Evolutionary conservation across 2,329 filamentous ascomycete genomes (phyloP), one percentile per base, ranked within the genome.

Genomic region (Grosmannia clavigera): DNA sequence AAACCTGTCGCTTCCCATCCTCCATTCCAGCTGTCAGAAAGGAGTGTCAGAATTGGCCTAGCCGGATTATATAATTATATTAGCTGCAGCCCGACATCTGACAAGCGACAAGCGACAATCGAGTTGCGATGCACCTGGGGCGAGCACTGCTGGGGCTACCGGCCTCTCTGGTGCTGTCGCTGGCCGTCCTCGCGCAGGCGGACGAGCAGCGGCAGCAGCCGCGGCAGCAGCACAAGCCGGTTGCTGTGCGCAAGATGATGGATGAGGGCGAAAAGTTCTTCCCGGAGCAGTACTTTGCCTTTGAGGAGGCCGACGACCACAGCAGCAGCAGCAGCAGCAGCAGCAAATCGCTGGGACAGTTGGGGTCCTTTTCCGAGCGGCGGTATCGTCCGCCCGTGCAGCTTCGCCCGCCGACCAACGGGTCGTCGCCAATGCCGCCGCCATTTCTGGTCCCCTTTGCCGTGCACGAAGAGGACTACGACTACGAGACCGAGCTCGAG

Each of bases 251-350:
- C 68, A 91, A 91, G 69, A 88, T 92, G 81, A 77, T 77, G 5
- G 84, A 90, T 68, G 80, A 83, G 57, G 81, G 81, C 62, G 86
- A 89, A 69, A 94, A 90, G 77, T 86, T 92, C 68, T 82, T 85
- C 65, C 75, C 85, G 60, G 80, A 88, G 53, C 86, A 90, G 70
- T 85, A 78, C 65, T 77, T 75, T 64, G 82, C 82, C 65, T 68
- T 64, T 33, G 62, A 64, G 55, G 38, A 64, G 55, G 38, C 61
- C 25, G 62, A 46, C 60, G 52, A 57, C 60, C 50, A 29, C 31
- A 59, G 27, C 9, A 25, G 14, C 50, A 3, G 11, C 22, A 14
- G 33, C 31, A 22, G 48, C n/a, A 2, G 1, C 58, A 33, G 48
- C 60, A 66, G 62, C 58, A 14, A 35, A 25, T 11, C 27, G 3